Base-by-base conservation (phyloP, 2,329 filamentous ascomycete species). In the Penicillium sclerotigenum region DNA sequence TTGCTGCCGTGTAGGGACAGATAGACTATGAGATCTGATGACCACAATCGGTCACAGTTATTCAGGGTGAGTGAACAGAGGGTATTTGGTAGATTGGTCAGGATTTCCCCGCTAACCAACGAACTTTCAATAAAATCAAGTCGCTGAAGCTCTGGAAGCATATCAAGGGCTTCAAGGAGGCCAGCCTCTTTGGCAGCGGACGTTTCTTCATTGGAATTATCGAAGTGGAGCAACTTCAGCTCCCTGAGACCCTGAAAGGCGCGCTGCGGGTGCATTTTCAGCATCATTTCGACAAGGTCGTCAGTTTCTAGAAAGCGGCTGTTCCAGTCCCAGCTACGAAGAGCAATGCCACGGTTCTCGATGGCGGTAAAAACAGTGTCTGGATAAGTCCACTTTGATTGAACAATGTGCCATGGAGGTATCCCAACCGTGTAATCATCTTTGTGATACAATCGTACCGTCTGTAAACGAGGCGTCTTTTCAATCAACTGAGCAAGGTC, bases 121-220 rank as follows among this genome's bases (percentile, higher is more conserved):
- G 86, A 87, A 41, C 87, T 95, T 8, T 87, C 87, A 66, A 92
- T 85, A 61, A 97, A 86, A 1, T 86, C 79, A 11, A 97, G 75
- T 52, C 86, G 82, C 52, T 81, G 81, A 7, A 97, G 77, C 1
- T 81, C 73, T 0, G 85, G 82, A 9, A 97, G 79, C 26, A 81
- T 78, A 14, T 79, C 77, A 16, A 83, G 71, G 0, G 83, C 80
- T 22, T 81, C 75, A 0, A 75, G 78, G 56, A 69, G 75, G 63
- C 60, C 52, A 7, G 61, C 52, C 53, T 73, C 70, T 37, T 65
- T 61, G 11, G 57, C 52, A 24, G 62, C 50, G 7, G 61, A 57
- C 34, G 81, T 74, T 48, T 78, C 76, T 1, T 76, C 73, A 10
- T 81, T 74, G 29, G 78, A 73, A 14, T 66, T 54, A 37, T 63